A percentile compares a stretch with the other conserved stretches of the same genome.
phyloP scores from a whole-genome alignment of 305 asterid genomes.

The Fraxinus velutina region DNA sequence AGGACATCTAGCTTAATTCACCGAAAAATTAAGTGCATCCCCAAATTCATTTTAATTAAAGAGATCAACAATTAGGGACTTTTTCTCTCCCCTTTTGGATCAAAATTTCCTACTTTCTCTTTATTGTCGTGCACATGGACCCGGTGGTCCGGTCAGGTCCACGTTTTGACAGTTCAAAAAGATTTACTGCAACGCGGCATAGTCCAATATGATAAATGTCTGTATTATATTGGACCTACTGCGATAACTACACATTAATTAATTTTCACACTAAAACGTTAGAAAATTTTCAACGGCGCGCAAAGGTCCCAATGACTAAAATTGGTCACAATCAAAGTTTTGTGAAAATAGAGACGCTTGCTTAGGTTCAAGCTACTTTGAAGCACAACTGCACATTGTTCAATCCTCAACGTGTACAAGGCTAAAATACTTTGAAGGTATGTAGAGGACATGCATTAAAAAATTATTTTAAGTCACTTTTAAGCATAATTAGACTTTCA shows the following conservation, averaged over 20 bases:
- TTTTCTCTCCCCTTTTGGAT: background rate
- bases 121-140: background rate
- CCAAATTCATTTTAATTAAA: too few species aligned
- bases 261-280: background rate
- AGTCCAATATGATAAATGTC: background rate
- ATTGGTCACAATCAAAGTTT: background rate
- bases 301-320: background rate
- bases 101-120: background rate
- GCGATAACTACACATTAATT: background rate
- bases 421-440: background rate
- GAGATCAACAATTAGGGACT: background rate
- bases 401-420: background rate
- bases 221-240: background rate
- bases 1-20: too few species aligned
- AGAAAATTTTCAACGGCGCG: background rate
- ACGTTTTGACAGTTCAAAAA: background rate
- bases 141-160: background rate
- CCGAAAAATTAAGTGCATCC: background rate
- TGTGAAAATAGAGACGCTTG: background rate
- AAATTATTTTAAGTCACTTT: background rate
- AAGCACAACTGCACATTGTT: background rate
- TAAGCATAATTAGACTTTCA: background rate
- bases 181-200: background rate
- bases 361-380: background rate
- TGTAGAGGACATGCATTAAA: background rate